Base-by-base conservation (phyloP, 768 basidiomycete species). In the Holtermannia corniformis region DNA sequence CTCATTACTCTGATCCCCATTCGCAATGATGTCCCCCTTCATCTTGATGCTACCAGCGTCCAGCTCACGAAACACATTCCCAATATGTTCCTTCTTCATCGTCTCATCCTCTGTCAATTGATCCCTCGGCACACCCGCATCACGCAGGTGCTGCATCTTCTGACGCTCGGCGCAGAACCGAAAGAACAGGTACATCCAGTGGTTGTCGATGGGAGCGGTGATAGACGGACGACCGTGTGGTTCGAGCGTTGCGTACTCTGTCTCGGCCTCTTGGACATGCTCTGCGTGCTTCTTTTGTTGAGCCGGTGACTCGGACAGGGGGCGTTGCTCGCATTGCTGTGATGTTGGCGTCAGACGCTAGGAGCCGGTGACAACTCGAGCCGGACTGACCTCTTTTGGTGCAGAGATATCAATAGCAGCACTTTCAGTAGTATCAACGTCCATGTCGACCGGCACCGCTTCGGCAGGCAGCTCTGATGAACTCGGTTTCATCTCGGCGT, bases 101-200 rank as follows among this genome's bases (percentile, higher is more conserved):
- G 56, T 58, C 42, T 60, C 59, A 49, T 63, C 61, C 41, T 51
- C 19, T 4, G 27, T 63, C 23, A 59, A 26, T 26, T 57, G 28
- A 41, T 63, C 51, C 23, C 61, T 27, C 16, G 58, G 43, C 12
- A 60, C 43, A 4, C 59, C 58, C 4, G 16, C 53, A 19, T 52
- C 16, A 14, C 47, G 27, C 52, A 32, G 43, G 11, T 48, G 50
- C 37, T 51, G 45, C 58, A 63, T 63, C 11, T 47, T 23, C 23
- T 63, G 61, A 24, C 61, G 19, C 26, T 63, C 61, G 16, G 56
- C 61, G 46, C 58, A 60, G 53, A 63, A 63, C 3, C 61, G 55
- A 27, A 55, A 63, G 54, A 57, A 63, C 12, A 57, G 44, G 43
- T 60, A 59, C 1, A 52, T 28, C 53, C 51, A 63, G 22, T 58